Base-by-base conservation (phyloP, 768 basidiomycete species). In the Russula olivacea region DNA sequence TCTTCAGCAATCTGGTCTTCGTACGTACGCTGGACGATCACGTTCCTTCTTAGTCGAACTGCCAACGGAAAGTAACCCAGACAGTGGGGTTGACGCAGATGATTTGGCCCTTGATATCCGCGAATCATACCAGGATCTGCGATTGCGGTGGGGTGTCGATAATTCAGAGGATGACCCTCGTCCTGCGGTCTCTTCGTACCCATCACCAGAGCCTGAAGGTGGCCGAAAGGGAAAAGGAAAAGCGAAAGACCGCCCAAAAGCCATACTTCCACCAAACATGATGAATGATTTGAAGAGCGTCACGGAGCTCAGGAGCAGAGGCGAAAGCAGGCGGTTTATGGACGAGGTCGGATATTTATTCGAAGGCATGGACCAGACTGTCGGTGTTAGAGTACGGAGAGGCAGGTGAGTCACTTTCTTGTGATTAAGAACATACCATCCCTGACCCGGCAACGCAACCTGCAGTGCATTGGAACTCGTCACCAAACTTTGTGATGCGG, bases 301-400 rank as follows among this genome's bases (percentile, higher is more conserved):
- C 49, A 87, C 88, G 0, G 91, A 93, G 66, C 76, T 93, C 43
- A 76, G 90, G 60, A 88, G 82, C 69, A 89, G 89, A 71, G 91
- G 91, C 14, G 89, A 93, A 74, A 85, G 79, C 58, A 78, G 91
- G 65, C 77, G 89, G 17, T 93, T 93, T 70, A 72, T 91, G 48
- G 91, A 93, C 64, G 91, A 92, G 69, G 81, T 91, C 3, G 91
- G 91, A 0, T 93, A 92, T 73, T 74, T 93, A 5, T 88, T 92
- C 64, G 91, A 93, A 72, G 89, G 91, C 0, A 80, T 93, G 73
- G 82, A 84, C 30, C 68, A 72, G 11, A 76, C 76, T 17, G 80
- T 78, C 17, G 77, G 79, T 11, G 68, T 84, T 51, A 78, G 81
- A 2, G 77, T 92, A 28, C 79, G 85, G 54, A 79, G 89, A 66